A percentile compares a stretch with the other conserved stretches of the same genome.
Conservation (phyloP, 2,329 filamentous ascomycete species). For the Trichophyton verrucosum region DNA sequence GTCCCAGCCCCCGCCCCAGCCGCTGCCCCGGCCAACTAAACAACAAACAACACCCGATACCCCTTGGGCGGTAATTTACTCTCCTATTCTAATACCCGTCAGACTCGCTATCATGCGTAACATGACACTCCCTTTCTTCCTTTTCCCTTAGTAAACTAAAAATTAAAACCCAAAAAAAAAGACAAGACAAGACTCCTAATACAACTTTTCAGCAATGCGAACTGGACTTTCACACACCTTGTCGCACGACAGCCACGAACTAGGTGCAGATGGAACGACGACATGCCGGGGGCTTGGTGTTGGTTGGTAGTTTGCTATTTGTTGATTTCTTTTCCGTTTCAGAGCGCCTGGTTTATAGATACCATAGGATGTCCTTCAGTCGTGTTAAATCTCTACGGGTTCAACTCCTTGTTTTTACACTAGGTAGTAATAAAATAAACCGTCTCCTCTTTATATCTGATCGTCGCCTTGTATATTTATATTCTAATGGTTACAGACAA, state of each 20-base stretch:
- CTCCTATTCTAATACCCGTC: background rate
- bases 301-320: background rate
- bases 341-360: background rate
- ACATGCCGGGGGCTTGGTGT: background rate
- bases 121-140: conserved; percentile 1
- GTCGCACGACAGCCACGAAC: background rate
- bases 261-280: background rate
- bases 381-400: background rate
- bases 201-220: background rate
- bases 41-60: background rate
- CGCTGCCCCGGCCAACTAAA: background rate
- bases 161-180: background rate
- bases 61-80: background rate
- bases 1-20: background rate
- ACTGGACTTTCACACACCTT: conserved; percentile 2
- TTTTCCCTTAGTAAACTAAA: background rate
- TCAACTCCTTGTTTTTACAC: background rate
- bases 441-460: background rate
- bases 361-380: background rate
- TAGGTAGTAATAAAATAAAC: conserved; percentile 2
- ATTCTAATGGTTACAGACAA: too few relatives aligned
- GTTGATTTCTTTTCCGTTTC: background rate
- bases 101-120: background rate
- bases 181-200: background rate
- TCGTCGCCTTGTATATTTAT: background rate